These are phyloP conservation scores for Coelastrella sp. DNA, from an alignment of 139 green algal genomes.

Conservation along the genomic window DNA sequence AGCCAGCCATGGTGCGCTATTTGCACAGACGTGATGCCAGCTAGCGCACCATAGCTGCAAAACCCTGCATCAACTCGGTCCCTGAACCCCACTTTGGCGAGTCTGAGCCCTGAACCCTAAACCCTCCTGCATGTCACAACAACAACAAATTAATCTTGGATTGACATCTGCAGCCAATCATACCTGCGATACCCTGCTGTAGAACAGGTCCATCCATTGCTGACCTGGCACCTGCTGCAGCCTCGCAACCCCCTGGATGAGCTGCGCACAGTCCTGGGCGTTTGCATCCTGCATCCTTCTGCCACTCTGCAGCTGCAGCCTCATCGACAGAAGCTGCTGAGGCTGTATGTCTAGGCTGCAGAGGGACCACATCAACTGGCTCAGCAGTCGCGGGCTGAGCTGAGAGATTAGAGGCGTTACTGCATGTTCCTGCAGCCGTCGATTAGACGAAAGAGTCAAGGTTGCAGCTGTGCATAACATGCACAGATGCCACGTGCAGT, in stretches of 20 bases:
- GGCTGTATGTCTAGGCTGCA: neutral
- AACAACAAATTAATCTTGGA: neutral
- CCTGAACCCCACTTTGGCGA: too few relatives aligned
- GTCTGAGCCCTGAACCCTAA: too few relatives aligned
- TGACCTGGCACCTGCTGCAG: neutral
- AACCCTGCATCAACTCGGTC: too few relatives aligned
- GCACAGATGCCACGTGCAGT: neutral
- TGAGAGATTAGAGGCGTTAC: neutral
- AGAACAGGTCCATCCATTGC: neutral
- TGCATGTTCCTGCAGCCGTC: conserved; percentile 1
- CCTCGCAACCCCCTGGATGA: neutral
- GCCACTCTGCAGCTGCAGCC: neutral
- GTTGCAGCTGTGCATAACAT: neutral
- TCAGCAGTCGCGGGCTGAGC: neutral
- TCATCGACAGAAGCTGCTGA: neutral
- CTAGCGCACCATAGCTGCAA: too few relatives aligned
- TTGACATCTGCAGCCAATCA: neutral
- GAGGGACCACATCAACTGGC: conserved; percentile 21
- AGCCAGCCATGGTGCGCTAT: too few relatives aligned
- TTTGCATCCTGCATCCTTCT: conserved; percentile 4
- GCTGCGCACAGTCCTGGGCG: conserved; percentile 19
- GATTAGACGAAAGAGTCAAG: neutral
- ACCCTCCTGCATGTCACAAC: too few relatives aligned
- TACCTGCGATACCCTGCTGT: neutral
- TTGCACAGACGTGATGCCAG: too few relatives aligned